Base-by-base conservation (phyloP, 148 eudicot genomes). In the Tetragonia tetragonoides region DNA sequence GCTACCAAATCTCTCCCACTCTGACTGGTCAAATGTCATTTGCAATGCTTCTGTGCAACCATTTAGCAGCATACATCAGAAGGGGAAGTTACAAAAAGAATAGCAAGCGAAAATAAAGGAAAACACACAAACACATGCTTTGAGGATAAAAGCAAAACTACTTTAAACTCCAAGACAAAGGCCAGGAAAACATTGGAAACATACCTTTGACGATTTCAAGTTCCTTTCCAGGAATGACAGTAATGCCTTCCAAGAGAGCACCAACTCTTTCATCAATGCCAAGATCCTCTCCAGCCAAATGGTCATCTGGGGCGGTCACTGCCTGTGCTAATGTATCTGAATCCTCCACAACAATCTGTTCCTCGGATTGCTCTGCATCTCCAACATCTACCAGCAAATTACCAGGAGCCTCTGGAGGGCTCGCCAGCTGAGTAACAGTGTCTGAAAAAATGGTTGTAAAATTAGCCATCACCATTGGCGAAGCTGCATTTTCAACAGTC, bases 401-500 rank as follows among this genome's bases (percentile, higher is more conserved):
- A 77, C 97, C 97, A 81, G 97, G 87, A 57, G 96, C 93, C 85
- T 93, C 92, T 20, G 94, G 97, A 71, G 94, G 97, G 77, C 84
- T 89, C 66, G 82, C 98, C 78, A 89, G 83, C 82, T 90, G 90
- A 53, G 92, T 87, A 47, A 87, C 79, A 62, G 79, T 74, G 15
- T 95, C 98, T n/a, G 94, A 82, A 66, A 89, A 84, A 81, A 92
- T 76, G 60, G 94, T 85, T 37, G 89, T 81, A 64, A 86, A 90
- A 81, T 84, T 89, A 72, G 85, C 77, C 72, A 89, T 83, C 77
- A 85, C 89, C 68, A 87, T 60, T 34, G 99, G 99, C 20, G 99
- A 95, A 77, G 87, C 97, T 70, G 99, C 99, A 84, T 95, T 93
- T 86, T 95, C 99, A 82, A 95, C 90, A 77, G 99, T 87, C 79